Base-by-base conservation (phyloP, 2,329 filamentous ascomycete species). In the Purpureocillium lavendulum region DNA sequence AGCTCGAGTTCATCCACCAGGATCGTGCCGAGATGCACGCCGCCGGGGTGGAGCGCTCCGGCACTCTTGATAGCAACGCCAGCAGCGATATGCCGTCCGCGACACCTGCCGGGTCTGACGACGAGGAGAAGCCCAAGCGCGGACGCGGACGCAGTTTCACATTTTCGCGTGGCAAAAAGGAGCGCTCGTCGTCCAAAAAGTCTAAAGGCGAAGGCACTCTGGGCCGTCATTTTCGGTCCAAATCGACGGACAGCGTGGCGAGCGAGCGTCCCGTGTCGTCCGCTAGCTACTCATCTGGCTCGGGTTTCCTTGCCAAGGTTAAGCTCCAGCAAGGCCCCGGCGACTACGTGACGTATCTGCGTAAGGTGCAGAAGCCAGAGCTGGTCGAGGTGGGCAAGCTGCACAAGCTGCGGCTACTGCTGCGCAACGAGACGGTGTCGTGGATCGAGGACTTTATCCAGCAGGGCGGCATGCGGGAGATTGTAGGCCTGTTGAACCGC, bases 381-480 rank as follows among this genome's bases (percentile, higher is more conserved):
- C 69, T 80, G 30, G 82, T 96, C 9, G 90, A 97, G 59, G 86
- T 97, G n/a, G 88, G 89, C 33, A 90, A 92, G 58, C 66, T 98
- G 29, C 92, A 97, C 65, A 97, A 97, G 64, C 73, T 98, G 34
- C 80, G 90, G 12, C 73, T 96, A 15, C 66, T 97, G 38, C 71
- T 98, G 39, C 80, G 92, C 14, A 97, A 97, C 54, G 92, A 98
- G 66, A 94, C 90, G 0, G 87, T 98, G 6, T 78, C 84, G 11
- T 98, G 92, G 92, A 94, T 94, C 3, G 87, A 97, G 56, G 77
- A 81, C 11, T 98, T 97, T 58, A 87, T 97, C 50, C 74, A 80
- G 31, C 81, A 89, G 46, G 88, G 87, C 13, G 92, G 92, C 15
- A 94, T 97, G 88, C 77, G 84, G 49, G 87, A 96, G 60, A 85